Conservation (phyloP, 805 yeast species). For the Kazachstania bromeliacearum region DNA sequence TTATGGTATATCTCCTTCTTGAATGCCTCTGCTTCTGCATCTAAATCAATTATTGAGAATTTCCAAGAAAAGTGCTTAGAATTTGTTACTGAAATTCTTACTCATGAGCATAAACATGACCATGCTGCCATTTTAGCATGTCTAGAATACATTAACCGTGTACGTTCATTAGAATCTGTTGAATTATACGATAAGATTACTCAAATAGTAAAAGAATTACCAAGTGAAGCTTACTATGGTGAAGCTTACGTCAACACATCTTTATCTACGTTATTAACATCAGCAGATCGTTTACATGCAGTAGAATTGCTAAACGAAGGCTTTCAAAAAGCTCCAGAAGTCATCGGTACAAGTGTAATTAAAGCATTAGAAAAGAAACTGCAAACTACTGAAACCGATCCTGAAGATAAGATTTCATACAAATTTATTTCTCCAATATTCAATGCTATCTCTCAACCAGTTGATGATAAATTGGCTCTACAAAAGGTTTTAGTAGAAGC, state of each 20-base stretch:
- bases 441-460: constrained; percentile 30
- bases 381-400: constrained; percentile 10
- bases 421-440: constrained; percentile 32
- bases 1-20: constrained; percentile 53
- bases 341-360: constrained; percentile 38
- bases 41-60: constrained; percentile 31
- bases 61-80: constrained; percentile 21
- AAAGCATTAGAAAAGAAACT: constrained; percentile 33
- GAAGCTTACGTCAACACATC: constrained; percentile 41
- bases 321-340: constrained; percentile 30
- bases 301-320: constrained; percentile 27
- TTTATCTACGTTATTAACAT: constrained; percentile 33
- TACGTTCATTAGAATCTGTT: constrained; percentile 6
- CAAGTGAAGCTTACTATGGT: constrained; percentile 29
- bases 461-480: constrained; percentile 20
- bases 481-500: constrained; percentile 31
- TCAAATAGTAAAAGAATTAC: constrained; percentile 8
- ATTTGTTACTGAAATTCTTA: constrained; percentile 30
- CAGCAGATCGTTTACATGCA: constrained; percentile 31
- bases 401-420: constrained; percentile 19
- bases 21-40: constrained; percentile 16
- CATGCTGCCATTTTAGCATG: constrained; percentile 26
- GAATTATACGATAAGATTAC: constrained; percentile 7
- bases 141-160: constrained; percentile 15
- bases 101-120: constrained; percentile 33